phyloP scores from a whole-genome alignment of 2,329 filamentous ascomycete species.

The Trichophyton schoenleinii region DNA sequence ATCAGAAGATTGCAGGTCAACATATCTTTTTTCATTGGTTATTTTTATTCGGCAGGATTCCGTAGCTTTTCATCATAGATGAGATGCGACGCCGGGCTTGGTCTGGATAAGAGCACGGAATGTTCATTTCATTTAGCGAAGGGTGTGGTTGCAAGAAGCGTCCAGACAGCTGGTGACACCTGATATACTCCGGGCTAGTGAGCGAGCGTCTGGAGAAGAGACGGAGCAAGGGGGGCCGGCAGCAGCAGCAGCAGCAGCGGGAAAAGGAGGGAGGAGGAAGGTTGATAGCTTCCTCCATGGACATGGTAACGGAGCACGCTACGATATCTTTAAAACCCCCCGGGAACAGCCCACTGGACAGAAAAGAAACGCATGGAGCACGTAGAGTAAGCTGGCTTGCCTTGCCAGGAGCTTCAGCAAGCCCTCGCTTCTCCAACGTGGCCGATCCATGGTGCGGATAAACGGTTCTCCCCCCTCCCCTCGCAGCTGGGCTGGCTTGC shows the following conservation, averaged over 20 bases:
- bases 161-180: too few species aligned
- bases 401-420: background rate
- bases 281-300: background rate
- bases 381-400: background rate
- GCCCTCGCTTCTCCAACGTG: background rate
- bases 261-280: background rate
- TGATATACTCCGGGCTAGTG: background rate
- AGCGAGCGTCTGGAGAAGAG: too few species aligned
- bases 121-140: too few species aligned
- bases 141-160: too few species aligned
- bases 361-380: too few species aligned
- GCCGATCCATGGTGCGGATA: background rate
- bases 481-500: background rate
- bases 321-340: background rate
- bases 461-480: too few species aligned
- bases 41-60: too few species aligned
- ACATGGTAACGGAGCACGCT: conserved; percentile 2
- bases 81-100: too few species aligned
- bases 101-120: too few species aligned
- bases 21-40: background rate
- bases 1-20: conserved; percentile 1
- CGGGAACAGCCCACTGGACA: background rate
- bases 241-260: background rate
- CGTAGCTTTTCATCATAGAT: too few species aligned
- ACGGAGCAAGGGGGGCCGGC: too few species aligned